A percentile compares a stretch with the other conserved stretches of the same genome.
Evolutionary conservation across 768 basidiomycete species (phyloP).

Genomic region (Chalciporus pseudorubinellus): DNA sequence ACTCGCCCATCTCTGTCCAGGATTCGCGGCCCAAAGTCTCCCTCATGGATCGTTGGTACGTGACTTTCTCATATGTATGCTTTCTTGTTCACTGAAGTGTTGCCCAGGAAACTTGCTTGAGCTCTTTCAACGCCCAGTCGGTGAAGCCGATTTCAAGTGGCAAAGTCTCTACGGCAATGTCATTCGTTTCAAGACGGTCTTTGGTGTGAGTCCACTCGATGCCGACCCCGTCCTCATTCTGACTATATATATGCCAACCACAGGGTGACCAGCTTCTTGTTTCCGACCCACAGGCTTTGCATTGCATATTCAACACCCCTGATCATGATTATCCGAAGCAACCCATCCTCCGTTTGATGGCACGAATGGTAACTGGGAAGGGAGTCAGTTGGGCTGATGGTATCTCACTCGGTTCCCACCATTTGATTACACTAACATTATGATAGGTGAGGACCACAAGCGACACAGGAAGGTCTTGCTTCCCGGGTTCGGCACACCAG

Average conservation of each 20-base stretch:
- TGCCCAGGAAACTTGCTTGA: constrained; percentile 29
- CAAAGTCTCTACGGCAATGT: too few species aligned
- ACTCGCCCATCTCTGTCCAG: constrained; percentile 14
- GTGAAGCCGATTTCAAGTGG: too few species aligned
- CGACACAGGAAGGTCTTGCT: too few species aligned
- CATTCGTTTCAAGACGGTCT: too few species aligned
- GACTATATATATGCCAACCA: constrained; percentile 5
- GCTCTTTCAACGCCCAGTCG: too few species aligned
- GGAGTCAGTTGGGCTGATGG: constrained; percentile 40
- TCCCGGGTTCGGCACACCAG: constrained; percentile 53
- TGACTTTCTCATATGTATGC: background rate
- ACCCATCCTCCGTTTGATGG: constrained; percentile 18
- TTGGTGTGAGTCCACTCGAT: constrained; percentile 19
- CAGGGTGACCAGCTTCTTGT: constrained; percentile 48
- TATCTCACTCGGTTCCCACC: constrained; percentile 20
- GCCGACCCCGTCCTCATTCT: background rate
- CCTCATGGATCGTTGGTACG: constrained; percentile 22
- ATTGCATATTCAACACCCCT: constrained; percentile 39
- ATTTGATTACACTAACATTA: constrained; percentile 2
- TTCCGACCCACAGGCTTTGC: too few species aligned
- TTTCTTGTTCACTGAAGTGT: constrained; percentile 20
- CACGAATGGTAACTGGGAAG: constrained; percentile 26
- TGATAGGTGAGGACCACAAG: too few species aligned
- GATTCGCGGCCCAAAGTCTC: constrained; percentile 18
- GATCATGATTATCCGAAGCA: constrained; percentile 44